Base-by-base conservation (phyloP, 257 asterid genomes). In the Anisodus acutangulus region DNA sequence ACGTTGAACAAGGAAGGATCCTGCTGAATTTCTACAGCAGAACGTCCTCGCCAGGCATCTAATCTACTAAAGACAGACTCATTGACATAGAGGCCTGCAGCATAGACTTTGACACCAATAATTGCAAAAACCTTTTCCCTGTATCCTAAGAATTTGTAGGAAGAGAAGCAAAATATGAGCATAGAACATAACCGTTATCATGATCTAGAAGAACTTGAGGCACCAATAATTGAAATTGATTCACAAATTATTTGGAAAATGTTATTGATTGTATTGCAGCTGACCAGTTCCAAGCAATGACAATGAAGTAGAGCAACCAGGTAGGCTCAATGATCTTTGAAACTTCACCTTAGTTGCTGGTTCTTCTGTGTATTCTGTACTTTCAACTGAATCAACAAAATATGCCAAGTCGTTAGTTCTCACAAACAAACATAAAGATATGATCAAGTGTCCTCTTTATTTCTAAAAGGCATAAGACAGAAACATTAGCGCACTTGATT, bases 41-140 rank as follows among this genome's bases (percentile, higher is more conserved):
- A 88, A 49, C 79, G 85, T 43, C 94, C 97, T 85, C 87, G 92
- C 97, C 98, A 95, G 49, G 90, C 85, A 86, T 89, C 91, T 83
- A 95, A 88, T 51, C 82, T 88, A 82, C 86, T 78, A 87, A 91
- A 88, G 83, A 93, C 71, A 49, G 94, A 86, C 68, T 74, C 91
- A 67, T 92, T 91, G 66, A 90, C 78, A 83, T 93, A 94, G 41
- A 94, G 88, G 53, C 97, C 99, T 9, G 92, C 98, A 84, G 98
- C 97, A 84, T 95, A 95, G 83, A 95, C 98, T 89, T 94, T 95
- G 78, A 94, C 97, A 81, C 98, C 97, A 26, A 95, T 91, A 84
- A 94, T 92, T 31, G 97, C 97, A 72, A 95, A 92, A 8, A 95
- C 91, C 88, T 91, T 95, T 87, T 95, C 98, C 85, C 98, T 91